Evolutionary conservation across 1,284 basidiomycete species (phyloP).

Genomic region (Dichomitus squalens): DNA sequence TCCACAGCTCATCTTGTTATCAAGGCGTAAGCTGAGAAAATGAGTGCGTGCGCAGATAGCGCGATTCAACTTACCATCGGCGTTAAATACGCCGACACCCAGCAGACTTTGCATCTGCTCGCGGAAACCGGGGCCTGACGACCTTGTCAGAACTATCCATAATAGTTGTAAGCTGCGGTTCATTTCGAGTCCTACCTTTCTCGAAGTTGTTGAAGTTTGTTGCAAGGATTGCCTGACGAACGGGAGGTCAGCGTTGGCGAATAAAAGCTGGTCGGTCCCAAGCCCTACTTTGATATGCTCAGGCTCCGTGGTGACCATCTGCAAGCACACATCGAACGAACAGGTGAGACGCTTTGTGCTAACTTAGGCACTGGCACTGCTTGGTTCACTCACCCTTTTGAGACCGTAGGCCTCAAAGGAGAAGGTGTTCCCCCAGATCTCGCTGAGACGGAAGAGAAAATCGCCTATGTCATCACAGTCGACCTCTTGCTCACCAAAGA

Average conservation of each 20-base stretch:
- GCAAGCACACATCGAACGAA: too few relatives aligned
- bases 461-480: slow-evolving; percentile 16
- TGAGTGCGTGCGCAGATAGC: not conserved
- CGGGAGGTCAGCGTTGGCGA: not conserved
- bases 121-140: slow-evolving; percentile 20
- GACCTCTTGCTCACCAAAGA: not conserved
- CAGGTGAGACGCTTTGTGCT: too few relatives aligned
- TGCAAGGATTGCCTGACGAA: slow-evolving; percentile 30
- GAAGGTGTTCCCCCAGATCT: slow-evolving; percentile 26
- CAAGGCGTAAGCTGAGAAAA: too few relatives aligned
- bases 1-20: slow-evolving; percentile 34
- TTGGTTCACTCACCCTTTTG: slow-evolving; percentile 19
- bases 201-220: slow-evolving; percentile 34
- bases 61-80: slow-evolving; percentile 33
- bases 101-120: slow-evolving; percentile 30
- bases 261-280: not conserved
- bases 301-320: slow-evolving; percentile 35
- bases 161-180: too few relatives aligned
- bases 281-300: slow-evolving; percentile 32
- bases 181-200: slow-evolving; percentile 30
- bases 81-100: slow-evolving; percentile 42
- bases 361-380: not conserved
- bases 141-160: not conserved
- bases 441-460: slow-evolving; percentile 18
- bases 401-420: slow-evolving; percentile 15